Evolutionary conservation across 1,284 basidiomycete species (phyloP).

Genomic region (Ustilago lituana): DNA sequence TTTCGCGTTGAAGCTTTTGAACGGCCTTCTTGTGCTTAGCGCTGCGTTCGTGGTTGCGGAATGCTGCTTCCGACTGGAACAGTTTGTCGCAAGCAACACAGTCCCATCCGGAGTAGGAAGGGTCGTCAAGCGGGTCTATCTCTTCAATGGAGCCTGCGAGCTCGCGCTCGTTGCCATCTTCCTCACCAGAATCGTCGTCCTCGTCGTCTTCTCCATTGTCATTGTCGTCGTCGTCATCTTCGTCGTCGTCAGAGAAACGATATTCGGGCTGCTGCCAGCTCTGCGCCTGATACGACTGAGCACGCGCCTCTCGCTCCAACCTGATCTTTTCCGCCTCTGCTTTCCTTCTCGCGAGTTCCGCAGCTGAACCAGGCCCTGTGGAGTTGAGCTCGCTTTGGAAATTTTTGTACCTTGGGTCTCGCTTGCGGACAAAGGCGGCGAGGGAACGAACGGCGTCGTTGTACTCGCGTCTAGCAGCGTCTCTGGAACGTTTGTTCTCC

Average conservation of each 20-base stretch:
- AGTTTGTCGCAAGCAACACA: conserved; percentile 94
- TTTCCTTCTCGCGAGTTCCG: conserved; percentile 72
- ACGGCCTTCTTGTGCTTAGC: conserved; percentile 84
- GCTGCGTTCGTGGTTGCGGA: conserved; percentile 95
- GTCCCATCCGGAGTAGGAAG: conserved; percentile 74
- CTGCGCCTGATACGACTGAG: conserved; percentile 72
- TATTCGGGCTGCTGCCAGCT: conserved; percentile 59
- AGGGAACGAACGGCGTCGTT: conserved; percentile 84
- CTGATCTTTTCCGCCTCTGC: conserved; percentile 60
- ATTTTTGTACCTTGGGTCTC: conserved; percentile 88
- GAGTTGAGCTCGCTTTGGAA: conserved; percentile 71
- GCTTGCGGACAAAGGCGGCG: conserved; percentile 86
- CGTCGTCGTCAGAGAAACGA: conserved; percentile 53
- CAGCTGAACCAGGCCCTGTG: conserved; percentile 72
- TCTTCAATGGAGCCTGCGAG: conserved; percentile 6
- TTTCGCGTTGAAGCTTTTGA: conserved; percentile 74
- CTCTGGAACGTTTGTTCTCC: conserved; percentile 91
- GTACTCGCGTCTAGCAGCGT: conserved; percentile 87
- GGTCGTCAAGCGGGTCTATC: conserved; percentile 13
- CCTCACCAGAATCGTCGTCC: conserved; percentile 21
- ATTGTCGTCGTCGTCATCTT: conserved; percentile 3
- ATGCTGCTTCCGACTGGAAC: conserved; percentile 91
- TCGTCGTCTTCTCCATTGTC: conserved; percentile 14
- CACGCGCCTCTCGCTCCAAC: conserved; percentile 70
- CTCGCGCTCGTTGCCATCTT: conserved; percentile 16